Percentiles rank a stretch among this genome's conserved stretches.
Conservation (phyloP, 805 yeast species). For the Candida verbasci region DNA sequence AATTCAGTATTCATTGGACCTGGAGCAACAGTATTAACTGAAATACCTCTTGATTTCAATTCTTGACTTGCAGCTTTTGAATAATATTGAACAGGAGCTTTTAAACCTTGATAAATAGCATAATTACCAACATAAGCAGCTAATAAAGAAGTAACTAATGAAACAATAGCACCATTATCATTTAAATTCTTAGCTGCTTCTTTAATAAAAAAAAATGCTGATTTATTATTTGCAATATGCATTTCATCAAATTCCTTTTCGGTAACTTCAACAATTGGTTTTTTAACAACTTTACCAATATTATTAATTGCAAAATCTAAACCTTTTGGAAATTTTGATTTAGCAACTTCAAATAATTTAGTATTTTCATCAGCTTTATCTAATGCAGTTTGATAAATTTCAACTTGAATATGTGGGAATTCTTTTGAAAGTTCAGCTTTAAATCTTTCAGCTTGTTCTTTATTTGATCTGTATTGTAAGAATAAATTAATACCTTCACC, state of each 20-base stretch:
- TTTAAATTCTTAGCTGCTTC: constrained; percentile 50
- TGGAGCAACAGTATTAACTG: constrained; percentile 57
- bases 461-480: constrained; percentile 53
- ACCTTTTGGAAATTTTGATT: constrained; percentile 39
- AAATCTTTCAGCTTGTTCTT: constrained; percentile 29
- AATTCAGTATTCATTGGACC: constrained; percentile 69
- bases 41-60: constrained; percentile 39
- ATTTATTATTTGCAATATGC: constrained; percentile 52
- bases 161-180: constrained; percentile 51
- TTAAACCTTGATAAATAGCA: constrained; percentile 52
- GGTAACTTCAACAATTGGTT: constrained; percentile 49
- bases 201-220: constrained; percentile 58
- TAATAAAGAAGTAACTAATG: constrained; percentile 58
- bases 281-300: constrained; percentile 64
- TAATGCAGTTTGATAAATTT: constrained; percentile 39
- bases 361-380: constrained; percentile 37
- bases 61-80: constrained; percentile 54
- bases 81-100: constrained; percentile 52
- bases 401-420: constrained; percentile 37
- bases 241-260: constrained; percentile 52
- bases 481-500: constrained; percentile 48
- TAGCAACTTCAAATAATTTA: constrained; percentile 44
- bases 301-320: constrained; percentile 65
- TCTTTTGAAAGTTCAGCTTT: constrained; percentile 30
- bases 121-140: constrained; percentile 61